These are phyloP conservation scores for Diplosphaera chodatii DNA, from an alignment of 139 green algal species.

Conservation along the genomic window DNA sequence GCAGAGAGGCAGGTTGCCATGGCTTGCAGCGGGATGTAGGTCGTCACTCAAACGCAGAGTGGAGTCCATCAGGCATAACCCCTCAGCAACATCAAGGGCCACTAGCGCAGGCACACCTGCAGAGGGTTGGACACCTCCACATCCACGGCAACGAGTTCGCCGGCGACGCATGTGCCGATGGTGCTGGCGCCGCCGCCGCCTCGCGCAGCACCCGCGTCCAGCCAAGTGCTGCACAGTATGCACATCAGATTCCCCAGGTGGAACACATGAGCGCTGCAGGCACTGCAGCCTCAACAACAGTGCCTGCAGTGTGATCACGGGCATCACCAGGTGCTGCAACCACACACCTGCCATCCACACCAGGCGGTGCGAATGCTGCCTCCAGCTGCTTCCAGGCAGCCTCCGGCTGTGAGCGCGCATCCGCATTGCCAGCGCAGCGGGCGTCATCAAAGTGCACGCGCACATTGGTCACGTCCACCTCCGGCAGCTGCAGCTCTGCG, in stretches of 20 bases:
- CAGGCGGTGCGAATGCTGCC: slow-evolving; percentile 15
- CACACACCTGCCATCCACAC: not conserved
- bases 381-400: slow-evolving; percentile 48
- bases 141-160: slow-evolving; percentile 64
- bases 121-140: slow-evolving; percentile 78
- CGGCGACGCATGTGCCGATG: slow-evolving; percentile 38
- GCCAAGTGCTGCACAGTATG: not conserved
- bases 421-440: slow-evolving; percentile 40
- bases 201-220: not conserved
- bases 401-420: slow-evolving; percentile 18
- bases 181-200: slow-evolving; percentile 23
- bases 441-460: slow-evolving; percentile 57
- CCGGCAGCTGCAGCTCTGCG: slow-evolving; percentile 57
- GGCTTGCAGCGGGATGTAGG: too few species aligned
- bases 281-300: not conserved
- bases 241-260: too few species aligned
- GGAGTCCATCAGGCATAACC: too few species aligned
- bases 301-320: slow-evolving; percentile 2
- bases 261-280: not conserved
- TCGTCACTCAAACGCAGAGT: too few species aligned
- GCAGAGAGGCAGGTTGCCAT: not conserved
- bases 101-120: too few species aligned
- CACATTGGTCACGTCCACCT: slow-evolving; percentile 45
- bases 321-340: too few species aligned
- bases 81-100: too few species aligned